phyloP scores from a whole-genome alignment of 2,329 filamentous ascomycete genomes.

The Fusarium metavorans region DNA sequence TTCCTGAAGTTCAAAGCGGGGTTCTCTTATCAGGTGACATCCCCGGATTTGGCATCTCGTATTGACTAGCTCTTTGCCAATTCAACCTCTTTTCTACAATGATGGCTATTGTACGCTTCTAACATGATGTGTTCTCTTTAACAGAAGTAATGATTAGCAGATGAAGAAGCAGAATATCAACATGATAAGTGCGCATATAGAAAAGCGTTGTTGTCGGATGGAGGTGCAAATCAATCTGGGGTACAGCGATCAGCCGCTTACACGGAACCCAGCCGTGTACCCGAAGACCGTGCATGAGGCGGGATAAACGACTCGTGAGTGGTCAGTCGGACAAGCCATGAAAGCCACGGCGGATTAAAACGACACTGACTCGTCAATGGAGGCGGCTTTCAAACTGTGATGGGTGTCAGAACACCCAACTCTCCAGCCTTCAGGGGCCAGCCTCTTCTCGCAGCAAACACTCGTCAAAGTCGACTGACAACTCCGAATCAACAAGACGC shows the following conservation, averaged over 20 bases:
- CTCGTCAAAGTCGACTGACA: slow-evolving; percentile 1
- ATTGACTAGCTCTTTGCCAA: neutral
- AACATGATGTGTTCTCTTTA: neutral
- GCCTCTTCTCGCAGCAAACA: neutral
- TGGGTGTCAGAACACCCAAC: neutral
- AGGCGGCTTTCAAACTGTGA: neutral
- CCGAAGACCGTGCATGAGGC: neutral
- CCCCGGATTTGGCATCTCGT: neutral
- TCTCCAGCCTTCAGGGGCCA: neutral
- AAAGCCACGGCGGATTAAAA: neutral
- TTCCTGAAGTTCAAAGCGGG: neutral
- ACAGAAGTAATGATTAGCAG: neutral
- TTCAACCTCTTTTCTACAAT: neutral
- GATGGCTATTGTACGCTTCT: neutral
- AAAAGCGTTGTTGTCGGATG: neutral
- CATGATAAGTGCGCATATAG: slow-evolving; percentile 1
- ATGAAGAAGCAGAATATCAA: neutral
- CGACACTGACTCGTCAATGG: neutral
- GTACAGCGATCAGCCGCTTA: neutral
- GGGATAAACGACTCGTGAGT: neutral
- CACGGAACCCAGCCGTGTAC: neutral
- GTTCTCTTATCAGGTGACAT: neutral
- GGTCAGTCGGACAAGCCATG: neutral
- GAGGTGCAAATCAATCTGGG: neutral
- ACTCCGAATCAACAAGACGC: neutral